Evolutionary conservation across 441 rosid species (phyloP).

Genomic region (Pelargonium citronellum): DNA sequence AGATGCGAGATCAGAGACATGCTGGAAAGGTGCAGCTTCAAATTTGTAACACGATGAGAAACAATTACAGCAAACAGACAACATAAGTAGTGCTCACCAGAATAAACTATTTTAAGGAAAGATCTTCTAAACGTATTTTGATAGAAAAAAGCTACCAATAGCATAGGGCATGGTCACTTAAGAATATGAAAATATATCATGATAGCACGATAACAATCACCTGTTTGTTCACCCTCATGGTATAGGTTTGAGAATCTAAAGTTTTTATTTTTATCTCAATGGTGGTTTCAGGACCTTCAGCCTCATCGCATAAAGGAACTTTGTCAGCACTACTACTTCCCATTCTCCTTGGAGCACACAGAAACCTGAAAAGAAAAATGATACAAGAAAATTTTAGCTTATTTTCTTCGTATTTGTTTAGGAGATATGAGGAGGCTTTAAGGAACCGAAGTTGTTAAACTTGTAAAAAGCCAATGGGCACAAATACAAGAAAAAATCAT

Average conservation of each 20-base stretch:
- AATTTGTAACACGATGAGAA: constrained; percentile 7
- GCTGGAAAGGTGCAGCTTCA: constrained; percentile 1
- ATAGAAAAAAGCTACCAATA: not conserved
- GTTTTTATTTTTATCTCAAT: constrained; percentile 88
- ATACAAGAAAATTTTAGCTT: not conserved
- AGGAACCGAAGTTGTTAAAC: not conserved
- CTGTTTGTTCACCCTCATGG: constrained; percentile 83
- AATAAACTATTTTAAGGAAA: not conserved
- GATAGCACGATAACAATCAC: constrained; percentile 28
- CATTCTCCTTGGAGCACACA: constrained; percentile 39
- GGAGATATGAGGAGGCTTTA: not conserved
- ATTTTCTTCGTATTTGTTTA: not conserved
- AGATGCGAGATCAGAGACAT: constrained; percentile 5
- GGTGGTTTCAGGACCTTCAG: constrained; percentile 50
- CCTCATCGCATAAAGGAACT: constrained; percentile 31
- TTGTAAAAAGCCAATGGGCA: not conserved
- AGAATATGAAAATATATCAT: constrained; percentile 7
- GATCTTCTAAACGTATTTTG: not conserved
- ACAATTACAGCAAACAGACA: not conserved
- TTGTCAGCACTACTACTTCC: constrained; percentile 45
- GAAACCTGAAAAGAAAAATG: constrained; percentile 20
- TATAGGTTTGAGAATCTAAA: constrained; percentile 87
- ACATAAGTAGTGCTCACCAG: not conserved
- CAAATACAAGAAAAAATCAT: too few relatives aligned
- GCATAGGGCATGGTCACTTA: not conserved